These are phyloP conservation scores for Alternaria dauci DNA, from an alignment of 2,329 filamentous ascomycete species.

Conservation along the genomic window DNA sequence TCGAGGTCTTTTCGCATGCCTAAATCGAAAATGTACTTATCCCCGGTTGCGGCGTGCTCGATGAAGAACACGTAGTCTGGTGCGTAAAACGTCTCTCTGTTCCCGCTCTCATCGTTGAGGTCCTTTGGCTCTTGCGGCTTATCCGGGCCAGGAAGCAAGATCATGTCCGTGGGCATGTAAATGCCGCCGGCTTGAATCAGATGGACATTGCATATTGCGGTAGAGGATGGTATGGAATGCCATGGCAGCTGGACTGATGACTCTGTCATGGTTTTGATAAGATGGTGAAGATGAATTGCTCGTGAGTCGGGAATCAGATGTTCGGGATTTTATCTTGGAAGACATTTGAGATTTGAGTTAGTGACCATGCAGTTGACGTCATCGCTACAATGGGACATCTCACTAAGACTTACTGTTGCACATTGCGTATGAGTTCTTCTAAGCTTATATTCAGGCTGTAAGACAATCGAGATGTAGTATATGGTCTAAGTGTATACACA, in stretches of 20 bases:
- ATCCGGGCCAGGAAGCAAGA: conserved; percentile 56
- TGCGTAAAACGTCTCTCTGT: conserved; percentile 29
- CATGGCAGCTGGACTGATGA: conserved; percentile 24
- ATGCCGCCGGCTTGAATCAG: conserved; percentile 52
- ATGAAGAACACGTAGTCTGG: conserved; percentile 47
- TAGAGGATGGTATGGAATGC: conserved; percentile 37
- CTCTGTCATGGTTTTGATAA: not conserved
- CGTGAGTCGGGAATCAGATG: not conserved
- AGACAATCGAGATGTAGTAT: not conserved
- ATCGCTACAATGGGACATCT: not conserved
- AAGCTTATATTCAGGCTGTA: not conserved
- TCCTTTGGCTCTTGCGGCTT: conserved; percentile 52
- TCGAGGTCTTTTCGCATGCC: conserved; percentile 59
- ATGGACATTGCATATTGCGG: conserved; percentile 40
- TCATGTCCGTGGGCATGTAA: conserved; percentile 57
- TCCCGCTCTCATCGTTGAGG: conserved; percentile 44
- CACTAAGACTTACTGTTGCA: not conserved
- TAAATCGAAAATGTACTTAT: conserved; percentile 62
- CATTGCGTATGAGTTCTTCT: not conserved
- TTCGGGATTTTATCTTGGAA: not conserved
- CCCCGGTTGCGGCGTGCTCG: conserved; percentile 38
- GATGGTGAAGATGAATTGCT: not conserved
- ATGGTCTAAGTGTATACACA: not conserved
- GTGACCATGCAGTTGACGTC: conserved; percentile 3
- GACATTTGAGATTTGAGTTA: not conserved